Conservation (phyloP, 768 basidiomycete genomes). For the Naganishia onofrii region DNA sequence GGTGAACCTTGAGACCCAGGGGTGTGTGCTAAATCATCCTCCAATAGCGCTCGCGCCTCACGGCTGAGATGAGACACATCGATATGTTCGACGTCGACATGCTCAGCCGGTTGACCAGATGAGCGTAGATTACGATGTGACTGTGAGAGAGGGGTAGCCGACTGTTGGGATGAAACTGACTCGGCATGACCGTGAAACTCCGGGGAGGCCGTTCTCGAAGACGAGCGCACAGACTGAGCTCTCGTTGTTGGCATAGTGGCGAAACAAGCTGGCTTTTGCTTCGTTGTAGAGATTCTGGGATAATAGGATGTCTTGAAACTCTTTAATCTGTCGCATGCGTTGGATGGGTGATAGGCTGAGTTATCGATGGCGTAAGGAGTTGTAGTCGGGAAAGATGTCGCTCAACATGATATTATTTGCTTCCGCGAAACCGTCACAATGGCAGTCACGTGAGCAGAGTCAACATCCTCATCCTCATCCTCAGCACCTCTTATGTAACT, state of each 20-base stretch:
- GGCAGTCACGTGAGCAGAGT: constrained; percentile 6
- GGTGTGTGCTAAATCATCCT: constrained; percentile 16
- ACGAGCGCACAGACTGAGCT: constrained; percentile 19
- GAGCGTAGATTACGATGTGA: constrained; percentile 11
- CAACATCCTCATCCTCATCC: no score
- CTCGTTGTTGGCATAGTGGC: constrained; percentile 12
- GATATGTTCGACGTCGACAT: constrained; percentile 17
- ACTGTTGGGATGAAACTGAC: not conserved
- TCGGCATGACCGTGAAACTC: not conserved
- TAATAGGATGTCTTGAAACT: not conserved
- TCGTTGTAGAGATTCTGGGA: not conserved
- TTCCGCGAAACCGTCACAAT: not conserved
- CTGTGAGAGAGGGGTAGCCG: not conserved
- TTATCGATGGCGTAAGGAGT: not conserved
- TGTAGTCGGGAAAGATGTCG: constrained; percentile 9
- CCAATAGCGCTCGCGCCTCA: constrained; percentile 6
- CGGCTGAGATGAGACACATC: constrained; percentile 18
- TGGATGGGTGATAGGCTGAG: not conserved
- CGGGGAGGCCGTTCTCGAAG: constrained; percentile 15
- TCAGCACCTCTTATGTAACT: no score
- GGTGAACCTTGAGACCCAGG: constrained; percentile 18
- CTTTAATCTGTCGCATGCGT: not conserved
- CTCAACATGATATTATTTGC: constrained; percentile 8
- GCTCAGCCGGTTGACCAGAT: constrained; percentile 13
- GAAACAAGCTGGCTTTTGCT: not conserved